A percentile compares a stretch with the other conserved stretches of the same genome.
Evolutionary conservation across 345 rosid species (phyloP).

Genomic region (Mangifera indica): DNA sequence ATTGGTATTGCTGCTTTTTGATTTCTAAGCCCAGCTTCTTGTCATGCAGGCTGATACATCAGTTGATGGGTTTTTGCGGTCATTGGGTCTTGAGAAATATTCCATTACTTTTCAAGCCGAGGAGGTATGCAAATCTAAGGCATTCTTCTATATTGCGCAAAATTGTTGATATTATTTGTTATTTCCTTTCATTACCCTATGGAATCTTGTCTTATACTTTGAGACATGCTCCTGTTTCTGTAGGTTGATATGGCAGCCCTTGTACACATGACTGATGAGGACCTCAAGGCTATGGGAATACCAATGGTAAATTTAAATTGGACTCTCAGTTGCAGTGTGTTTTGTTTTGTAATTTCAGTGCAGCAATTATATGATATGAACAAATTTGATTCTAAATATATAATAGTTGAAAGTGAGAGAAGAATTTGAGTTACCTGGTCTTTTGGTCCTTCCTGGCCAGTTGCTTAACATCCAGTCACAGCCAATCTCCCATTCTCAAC

Average conservation of each 20-base stretch:
- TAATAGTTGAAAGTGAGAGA: not conserved
- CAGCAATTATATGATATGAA: not conserved
- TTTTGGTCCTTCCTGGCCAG: too few species aligned
- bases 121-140: conserved; percentile 52
- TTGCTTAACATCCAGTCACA: too few species aligned
- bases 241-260: conserved; percentile 99
- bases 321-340: conserved; percentile 6
- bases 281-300: conserved; percentile 89
- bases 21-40: conserved; percentile 21
- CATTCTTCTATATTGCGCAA: conserved; percentile 10
- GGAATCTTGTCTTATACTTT: conserved; percentile 6
- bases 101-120: conserved; percentile 88
- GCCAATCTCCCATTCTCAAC: too few species aligned
- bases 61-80: conserved; percentile 75
- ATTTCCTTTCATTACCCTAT: not conserved
- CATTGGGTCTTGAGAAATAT: conserved; percentile 88
- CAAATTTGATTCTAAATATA: not conserved
- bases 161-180: not conserved
- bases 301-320: conserved; percentile 67
- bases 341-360: not conserved
- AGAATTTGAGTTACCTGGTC: too few species aligned
- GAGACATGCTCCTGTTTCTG: conserved; percentile 18
- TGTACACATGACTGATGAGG: conserved; percentile 91
- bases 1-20: not conserved
- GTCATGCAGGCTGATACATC: conserved; percentile 64